Conservation (phyloP, 441 rosid genomes). For the Metrosideros polymorpha region DNA sequence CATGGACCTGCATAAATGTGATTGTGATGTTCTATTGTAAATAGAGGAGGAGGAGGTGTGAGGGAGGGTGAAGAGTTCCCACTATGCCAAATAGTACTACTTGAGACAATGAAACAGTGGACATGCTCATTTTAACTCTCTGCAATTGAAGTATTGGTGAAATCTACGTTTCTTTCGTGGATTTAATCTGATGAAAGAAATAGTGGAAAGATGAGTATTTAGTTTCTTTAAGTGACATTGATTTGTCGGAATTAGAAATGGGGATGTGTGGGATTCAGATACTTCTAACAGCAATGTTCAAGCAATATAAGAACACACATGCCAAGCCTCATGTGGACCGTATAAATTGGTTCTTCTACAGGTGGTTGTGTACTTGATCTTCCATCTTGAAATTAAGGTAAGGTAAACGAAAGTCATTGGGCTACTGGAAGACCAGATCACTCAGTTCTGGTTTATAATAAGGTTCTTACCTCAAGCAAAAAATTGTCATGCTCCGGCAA, state of each 20-base stretch:
- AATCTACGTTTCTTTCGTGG: neutral
- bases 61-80: neutral
- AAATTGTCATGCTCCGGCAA: neutral
- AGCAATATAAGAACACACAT: neutral
- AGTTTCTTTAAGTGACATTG: neutral
- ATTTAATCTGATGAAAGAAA: neutral
- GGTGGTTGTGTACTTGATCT: neutral
- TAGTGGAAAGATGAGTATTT: neutral
- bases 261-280: neutral
- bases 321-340: neutral
- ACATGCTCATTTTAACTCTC: neutral
- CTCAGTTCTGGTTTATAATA: neutral
- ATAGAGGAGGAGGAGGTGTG: neutral
- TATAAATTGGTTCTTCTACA: neutral
- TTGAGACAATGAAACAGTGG: neutral
- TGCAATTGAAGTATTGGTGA: neutral
- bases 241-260: neutral
- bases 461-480: neutral
- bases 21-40: neutral
- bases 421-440: neutral
- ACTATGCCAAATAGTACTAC: neutral
- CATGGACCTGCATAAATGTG: neutral
- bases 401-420: neutral
- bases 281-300: neutral
- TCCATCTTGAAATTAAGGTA: neutral